Conservation (phyloP, 139 green algal genomes). For the Asterochloris sp. region DNA sequence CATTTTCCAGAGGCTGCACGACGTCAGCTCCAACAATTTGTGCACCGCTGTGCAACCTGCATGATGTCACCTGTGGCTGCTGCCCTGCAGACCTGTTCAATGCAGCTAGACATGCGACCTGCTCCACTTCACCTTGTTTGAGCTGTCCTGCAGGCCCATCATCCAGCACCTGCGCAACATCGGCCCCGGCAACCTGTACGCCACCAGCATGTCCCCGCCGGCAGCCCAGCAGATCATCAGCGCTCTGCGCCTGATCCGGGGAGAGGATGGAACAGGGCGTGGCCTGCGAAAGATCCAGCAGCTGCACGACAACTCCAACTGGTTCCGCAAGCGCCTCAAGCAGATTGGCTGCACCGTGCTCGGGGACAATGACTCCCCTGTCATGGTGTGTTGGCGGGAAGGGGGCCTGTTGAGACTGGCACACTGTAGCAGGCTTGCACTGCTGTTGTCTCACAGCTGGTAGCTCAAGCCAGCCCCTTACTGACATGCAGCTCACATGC, state of each 20-base stretch:
- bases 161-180: constrained; percentile 68
- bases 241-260: constrained; percentile 75
- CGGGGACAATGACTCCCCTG: constrained; percentile 90
- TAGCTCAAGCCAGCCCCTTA: not conserved
- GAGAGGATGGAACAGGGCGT: constrained; percentile 42
- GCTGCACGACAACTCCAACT: constrained; percentile 92
- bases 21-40: no score
- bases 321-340: constrained; percentile 74
- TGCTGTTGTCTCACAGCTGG: not conserved
- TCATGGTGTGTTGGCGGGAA: constrained; percentile 61
- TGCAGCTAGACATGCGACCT: not conserved
- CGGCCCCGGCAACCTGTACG: constrained; percentile 77
- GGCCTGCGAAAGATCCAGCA: constrained; percentile 77
- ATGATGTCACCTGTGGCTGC: not conserved
- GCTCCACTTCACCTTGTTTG: not conserved
- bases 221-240: constrained; percentile 73
- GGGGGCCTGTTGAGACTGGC: not conserved
- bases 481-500: not conserved
- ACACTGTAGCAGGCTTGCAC: not conserved
- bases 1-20: constrained; percentile 18
- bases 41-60: not conserved
- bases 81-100: not conserved
- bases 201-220: constrained; percentile 81
- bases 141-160: constrained; percentile 45
- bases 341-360: constrained; percentile 87